Conservation (phyloP, 495 filamentous ascomycete genomes). For the Arthonia radiata region DNA sequence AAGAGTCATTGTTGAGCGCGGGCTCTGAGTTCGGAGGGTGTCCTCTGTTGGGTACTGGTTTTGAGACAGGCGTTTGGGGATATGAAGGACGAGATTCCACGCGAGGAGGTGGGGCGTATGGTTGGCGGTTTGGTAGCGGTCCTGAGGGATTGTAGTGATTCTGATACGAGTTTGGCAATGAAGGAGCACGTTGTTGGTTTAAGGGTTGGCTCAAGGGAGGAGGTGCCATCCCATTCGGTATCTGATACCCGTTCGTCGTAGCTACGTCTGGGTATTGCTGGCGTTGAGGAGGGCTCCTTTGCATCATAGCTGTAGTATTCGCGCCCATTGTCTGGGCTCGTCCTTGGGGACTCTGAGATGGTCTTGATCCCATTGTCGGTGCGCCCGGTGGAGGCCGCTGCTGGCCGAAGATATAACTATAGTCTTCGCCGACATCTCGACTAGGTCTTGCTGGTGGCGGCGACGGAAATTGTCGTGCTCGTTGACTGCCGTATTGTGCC, state of each 20-base stretch:
- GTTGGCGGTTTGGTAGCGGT: too few species aligned
- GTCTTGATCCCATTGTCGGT: conserved; percentile 59
- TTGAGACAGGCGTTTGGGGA: conserved; percentile 29
- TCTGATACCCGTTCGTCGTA: too few species aligned
- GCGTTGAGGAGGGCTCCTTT: conserved; percentile 31
- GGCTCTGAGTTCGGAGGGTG: conserved; percentile 28
- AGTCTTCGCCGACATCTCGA: too few species aligned
- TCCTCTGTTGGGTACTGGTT: conserved; percentile 27
- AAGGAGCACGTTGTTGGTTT: too few species aligned
- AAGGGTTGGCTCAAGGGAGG: too few species aligned
- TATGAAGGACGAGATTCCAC: conserved; percentile 40
- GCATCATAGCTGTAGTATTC: conserved; percentile 27
- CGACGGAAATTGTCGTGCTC: too few species aligned
- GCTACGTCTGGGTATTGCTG: too few species aligned
- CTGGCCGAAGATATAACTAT: conserved; percentile 84
- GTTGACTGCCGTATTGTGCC: too few species aligned
- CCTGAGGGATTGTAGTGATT: too few species aligned
- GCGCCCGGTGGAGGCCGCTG: conserved; percentile 68
- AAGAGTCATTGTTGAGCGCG: conserved; percentile 60
- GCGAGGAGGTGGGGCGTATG: conserved; percentile 42
- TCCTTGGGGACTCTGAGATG: conserved; percentile 29
- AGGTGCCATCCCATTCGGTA: too few species aligned
- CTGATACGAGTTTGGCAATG: too few species aligned
- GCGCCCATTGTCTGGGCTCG: conserved; percentile 77
- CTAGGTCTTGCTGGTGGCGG: too few species aligned